These are phyloP conservation scores for Phylloporus sp. DNA, from an alignment of 768 basidiomycete genomes.

Conservation along the genomic window DNA sequence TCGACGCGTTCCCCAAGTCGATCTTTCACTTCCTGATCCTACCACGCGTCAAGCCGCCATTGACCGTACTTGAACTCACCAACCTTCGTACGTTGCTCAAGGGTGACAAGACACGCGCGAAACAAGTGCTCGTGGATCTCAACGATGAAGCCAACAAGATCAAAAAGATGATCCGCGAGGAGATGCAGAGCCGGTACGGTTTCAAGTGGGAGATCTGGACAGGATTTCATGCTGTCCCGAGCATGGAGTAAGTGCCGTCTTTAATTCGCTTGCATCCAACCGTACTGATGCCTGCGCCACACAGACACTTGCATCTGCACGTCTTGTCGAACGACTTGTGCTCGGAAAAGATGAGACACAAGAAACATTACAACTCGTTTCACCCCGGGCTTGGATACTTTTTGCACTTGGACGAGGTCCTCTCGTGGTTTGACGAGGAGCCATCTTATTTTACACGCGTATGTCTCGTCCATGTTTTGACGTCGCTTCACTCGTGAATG, in stretches of 20 bases:
- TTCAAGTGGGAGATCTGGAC: constrained; percentile 75
- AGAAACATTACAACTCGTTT: constrained; percentile 92
- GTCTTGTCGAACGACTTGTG: constrained; percentile 77
- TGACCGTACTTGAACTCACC: constrained; percentile 39
- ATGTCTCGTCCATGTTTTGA: constrained; percentile 18
- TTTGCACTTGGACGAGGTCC: constrained; percentile 69
- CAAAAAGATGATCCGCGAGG: constrained; percentile 62
- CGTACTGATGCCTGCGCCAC: background rate
- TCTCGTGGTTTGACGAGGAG: constrained; percentile 74
- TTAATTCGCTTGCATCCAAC: background rate
- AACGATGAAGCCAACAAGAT: constrained; percentile 53
- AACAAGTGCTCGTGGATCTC: constrained; percentile 49
- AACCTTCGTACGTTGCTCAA: constrained; percentile 55
- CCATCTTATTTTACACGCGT: constrained; percentile 52
- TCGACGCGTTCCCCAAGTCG: constrained; percentile 77
- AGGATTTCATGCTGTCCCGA: constrained; percentile 84
- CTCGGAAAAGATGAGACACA: constrained; percentile 69
- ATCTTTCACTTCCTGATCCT: constrained; percentile 86
- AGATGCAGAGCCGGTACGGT: constrained; percentile 74
- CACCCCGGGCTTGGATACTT: constrained; percentile 84
- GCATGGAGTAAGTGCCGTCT: constrained; percentile 66
- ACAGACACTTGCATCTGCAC: constrained; percentile 80
- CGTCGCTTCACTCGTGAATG: background rate
- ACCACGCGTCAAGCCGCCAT: constrained; percentile 46
- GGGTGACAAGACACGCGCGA: constrained; percentile 51